These are phyloP conservation scores for Claviceps digitariae DNA, from an alignment of 2,329 filamentous ascomycete species.

Conservation along the genomic window DNA sequence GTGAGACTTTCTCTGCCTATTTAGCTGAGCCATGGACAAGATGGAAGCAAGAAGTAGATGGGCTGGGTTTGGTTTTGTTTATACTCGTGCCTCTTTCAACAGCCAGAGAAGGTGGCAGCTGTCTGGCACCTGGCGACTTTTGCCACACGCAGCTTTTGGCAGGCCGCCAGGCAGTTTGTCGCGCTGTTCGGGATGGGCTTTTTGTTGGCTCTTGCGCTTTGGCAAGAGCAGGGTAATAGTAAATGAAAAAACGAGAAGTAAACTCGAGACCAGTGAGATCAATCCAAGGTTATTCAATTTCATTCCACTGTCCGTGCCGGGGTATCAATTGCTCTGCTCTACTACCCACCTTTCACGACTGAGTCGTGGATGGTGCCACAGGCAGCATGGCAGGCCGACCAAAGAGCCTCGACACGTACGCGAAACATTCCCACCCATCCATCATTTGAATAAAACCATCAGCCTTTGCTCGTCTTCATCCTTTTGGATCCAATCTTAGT, in stretches of 20 bases:
- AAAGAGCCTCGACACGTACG: background rate
- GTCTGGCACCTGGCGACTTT: slow-evolving; percentile 3
- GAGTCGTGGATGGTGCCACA: background rate
- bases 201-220: background rate
- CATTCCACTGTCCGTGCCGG: background rate
- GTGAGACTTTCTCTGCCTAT: background rate
- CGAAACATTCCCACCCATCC: background rate
- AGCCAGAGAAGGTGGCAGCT: background rate
- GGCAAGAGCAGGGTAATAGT: background rate
- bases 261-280: background rate
- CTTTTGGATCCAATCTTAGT: slow-evolving; percentile 21
- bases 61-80: background rate
- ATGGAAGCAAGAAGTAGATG: background rate
- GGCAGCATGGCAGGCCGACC: background rate
- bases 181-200: background rate
- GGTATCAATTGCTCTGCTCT: background rate
- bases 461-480: background rate
- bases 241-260: background rate
- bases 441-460: background rate
- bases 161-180: background rate
- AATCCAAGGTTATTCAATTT: too few species aligned
- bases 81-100: background rate
- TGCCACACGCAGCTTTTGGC: background rate
- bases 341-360: background rate
- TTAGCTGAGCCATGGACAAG: background rate